Evolutionary conservation across 1,139 yeast species (phyloP), one percentile per base, ranked within the genome.

Genomic region (Kluyveromyces sp.): DNA sequence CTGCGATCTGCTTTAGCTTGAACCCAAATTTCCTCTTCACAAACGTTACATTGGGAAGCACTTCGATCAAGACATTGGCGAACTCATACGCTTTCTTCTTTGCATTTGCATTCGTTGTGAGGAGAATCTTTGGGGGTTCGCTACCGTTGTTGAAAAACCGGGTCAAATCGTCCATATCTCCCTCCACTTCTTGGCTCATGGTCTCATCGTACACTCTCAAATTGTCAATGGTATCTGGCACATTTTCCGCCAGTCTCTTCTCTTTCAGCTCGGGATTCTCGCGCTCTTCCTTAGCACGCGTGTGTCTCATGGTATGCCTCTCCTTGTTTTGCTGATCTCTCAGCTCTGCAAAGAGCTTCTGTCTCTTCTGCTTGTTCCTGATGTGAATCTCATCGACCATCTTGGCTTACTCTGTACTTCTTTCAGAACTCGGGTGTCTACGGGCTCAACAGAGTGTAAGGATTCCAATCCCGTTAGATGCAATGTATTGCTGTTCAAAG

Each of bases 151-250:
- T 52, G 44, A 59, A 55, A 43, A 60, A 58, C 33, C 45, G 56
- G 46, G 48, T 53, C 49, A 53, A 50, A 36, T 60, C 58, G 56
- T 81, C 95, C 59, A 88, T 96, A 47, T 80, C 89, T 17, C 92
- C 94, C 61, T 85, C 95, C 2, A 83, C 70, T 45, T 80, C 64
- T 11, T 57, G 56, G 22, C 57, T 61, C 13, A 88, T 83, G 1
- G 96, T 86, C 64, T 92, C 97, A 65, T 92, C 98, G 54, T 66
- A 92, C 0, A 83, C 94, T 61, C 98, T 73, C 71, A 86, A 87
- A 47, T 80, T 74, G 56, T 92, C 98, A 44, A 89, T 80, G 6
- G 98, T 94, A 22, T 79, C 83, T 1, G 98, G 94, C 1, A 86
- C 78, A 61, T 89, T 88, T 45, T 74, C 78, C 3, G 80, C 78